Base-by-base conservation (phyloP, 2,329 filamentous ascomycete genomes). In the Colletotrichum sp. region DNA sequence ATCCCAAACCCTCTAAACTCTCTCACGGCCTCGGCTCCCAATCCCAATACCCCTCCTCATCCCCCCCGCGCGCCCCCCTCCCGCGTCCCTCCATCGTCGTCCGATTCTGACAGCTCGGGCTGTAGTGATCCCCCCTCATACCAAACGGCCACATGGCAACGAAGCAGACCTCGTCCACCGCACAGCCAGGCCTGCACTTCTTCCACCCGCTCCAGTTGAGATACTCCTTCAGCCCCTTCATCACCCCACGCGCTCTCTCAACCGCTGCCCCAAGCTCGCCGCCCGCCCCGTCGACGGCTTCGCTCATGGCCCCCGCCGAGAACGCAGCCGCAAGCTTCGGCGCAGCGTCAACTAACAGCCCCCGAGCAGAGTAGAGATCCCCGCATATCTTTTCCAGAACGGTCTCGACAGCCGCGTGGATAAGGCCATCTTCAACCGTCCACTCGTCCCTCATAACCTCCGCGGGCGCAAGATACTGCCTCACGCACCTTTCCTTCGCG, bases 71-170 rank as follows among this genome's bases (percentile, higher is more conserved):
- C 4, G 10, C 15, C 18, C 21, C 13, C 32, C 71, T 66, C 2
- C 18, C 44, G 18, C 44, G 44, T 13, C 44, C 32, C 24, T 18
- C n/a, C 66, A 77, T 18, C 60, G 44, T 18, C 21, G 69, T 77
- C 66, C 66, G 52, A 62, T 76, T 77, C 24, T 70, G 66, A 32
- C 76, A 77, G 26, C 55, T 65, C 24, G 76, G 76, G 15, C 21
- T 39, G 34, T 85, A 86, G 78, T 92, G 90, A 79, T 93, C 92
- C 30, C 90, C 86, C 0, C 83, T 79, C 0, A 83, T 85, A 0
- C 92, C 92, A 80, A 88, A 85, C 0, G 92, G 92, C 92, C 92
- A 94, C 80, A 93, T 92, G 3, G 91, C 91, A n/a, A 93, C 85
- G 62, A 91, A 88, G 76, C 92, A 92, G 4, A 92, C 82, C 81